These are phyloP conservation scores for Myrmaecium sp. DNA, from an alignment of 2,329 filamentous ascomycete species.

Conservation along the genomic window DNA sequence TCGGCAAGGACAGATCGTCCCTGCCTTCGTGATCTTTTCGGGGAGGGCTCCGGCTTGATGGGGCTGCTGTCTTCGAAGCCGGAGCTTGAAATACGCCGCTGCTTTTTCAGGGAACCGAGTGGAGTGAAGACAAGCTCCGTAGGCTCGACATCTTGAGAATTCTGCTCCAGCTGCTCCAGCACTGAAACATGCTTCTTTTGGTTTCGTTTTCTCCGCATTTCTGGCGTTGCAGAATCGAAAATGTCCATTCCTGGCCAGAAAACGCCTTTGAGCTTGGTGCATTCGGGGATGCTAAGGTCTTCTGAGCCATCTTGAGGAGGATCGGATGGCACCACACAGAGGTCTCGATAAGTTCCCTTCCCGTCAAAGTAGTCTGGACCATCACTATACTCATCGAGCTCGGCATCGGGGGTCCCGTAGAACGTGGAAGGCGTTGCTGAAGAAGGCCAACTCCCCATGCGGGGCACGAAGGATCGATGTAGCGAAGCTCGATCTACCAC, in stretches of 20 bases:
- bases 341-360: too few species aligned
- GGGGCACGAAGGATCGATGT: slow-evolving; percentile 16
- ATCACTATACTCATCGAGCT: slow-evolving; percentile 10
- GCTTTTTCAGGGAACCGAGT: slow-evolving; percentile 23
- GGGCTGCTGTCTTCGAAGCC: slow-evolving; percentile 22
- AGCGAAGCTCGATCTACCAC: slow-evolving; percentile 14
- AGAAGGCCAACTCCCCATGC: slow-evolving; percentile 23
- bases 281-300: too few species aligned
- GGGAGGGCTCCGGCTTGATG: slow-evolving; percentile 17
- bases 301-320: slow-evolving; percentile 5
- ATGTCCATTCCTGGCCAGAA: slow-evolving; percentile 62
- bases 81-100: slow-evolving; percentile 28
- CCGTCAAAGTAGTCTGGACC: slow-evolving; percentile 7
- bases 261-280: slow-evolving; percentile 49
- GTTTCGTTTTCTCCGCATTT: slow-evolving; percentile 58
- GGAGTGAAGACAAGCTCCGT: slow-evolving; percentile 46
- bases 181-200: slow-evolving; percentile 62
- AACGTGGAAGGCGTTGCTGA: too few species aligned
- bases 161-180: slow-evolving; percentile 46
- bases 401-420: slow-evolving; percentile 1
- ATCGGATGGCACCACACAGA: not conserved
- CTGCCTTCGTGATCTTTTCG: slow-evolving; percentile 8
- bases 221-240: slow-evolving; percentile 62
- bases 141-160: slow-evolving; percentile 46
- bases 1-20: slow-evolving; percentile 14